Evolutionary conservation across 2,329 filamentous ascomycete species (phyloP), one percentile per base, ranked within the genome.

Genomic region (Pseudocercospora fuligena): DNA sequence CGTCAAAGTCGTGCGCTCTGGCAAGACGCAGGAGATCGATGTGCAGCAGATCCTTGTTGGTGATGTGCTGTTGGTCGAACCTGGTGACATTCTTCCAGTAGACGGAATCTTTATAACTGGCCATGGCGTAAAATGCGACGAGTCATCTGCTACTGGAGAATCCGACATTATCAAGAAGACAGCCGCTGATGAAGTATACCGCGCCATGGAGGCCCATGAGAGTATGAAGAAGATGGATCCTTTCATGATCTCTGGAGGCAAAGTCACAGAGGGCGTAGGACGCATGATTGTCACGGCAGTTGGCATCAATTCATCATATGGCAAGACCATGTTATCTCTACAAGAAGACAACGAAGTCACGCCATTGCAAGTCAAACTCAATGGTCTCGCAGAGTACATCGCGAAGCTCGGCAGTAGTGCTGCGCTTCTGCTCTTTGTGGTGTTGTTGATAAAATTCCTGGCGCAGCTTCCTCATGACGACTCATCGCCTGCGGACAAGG

Each of bases 201-300:
- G 84, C 36, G 84, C 87, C 3, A 89, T 91, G 69, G 85, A 89
- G 68, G 88, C 86, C 57, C 83, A 87, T 66, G 83, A 89, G 61
- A 83, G 83, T 16, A 79, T 90, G 36, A 84, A 85, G 81, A 93
- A 93, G 73, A 81, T 90, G 68, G 92, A 94, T 72, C 92, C 92
- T 0, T 94, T 94, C 78, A 93, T 97, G 73, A 92, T 97, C 72
- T 97, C 93, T 31, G 94, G 92, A 54, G 90, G 90, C 2, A 93
- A 92, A 71, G 88, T 94, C 11, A 88, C 88, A 0, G 90, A 93
- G 73, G 92, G 92, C 63, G 85, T 92, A 7, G 92, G 92, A 9
- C 88, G 87, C 3, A 94, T 92, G 78, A 77, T 94, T 63, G 91
- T 93, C 63, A 92, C 90, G 1, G 87, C 91, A 4, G 88, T 90